Evolutionary conservation across 441 rosid genomes (phyloP).

Genomic region (Syzygium malaccense): DNA sequence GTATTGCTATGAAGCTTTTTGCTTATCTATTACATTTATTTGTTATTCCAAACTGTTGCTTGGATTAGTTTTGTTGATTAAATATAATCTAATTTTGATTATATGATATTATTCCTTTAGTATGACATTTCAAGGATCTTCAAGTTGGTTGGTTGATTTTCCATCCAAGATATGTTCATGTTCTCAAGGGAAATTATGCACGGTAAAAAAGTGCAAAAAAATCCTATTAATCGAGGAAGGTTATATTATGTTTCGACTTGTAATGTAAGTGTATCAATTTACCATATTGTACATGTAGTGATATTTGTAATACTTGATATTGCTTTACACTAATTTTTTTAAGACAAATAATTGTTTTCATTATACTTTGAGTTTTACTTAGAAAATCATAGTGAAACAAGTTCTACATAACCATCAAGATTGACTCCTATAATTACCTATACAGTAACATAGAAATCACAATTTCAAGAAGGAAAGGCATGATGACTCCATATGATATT

Average conservation of each 20-base stretch:
- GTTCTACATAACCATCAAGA: too few species aligned
- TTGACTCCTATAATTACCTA: too few species aligned
- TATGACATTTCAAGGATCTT: neutral
- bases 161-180: neutral
- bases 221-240: neutral
- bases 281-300: neutral
- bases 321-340: neutral
- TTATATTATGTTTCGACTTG: neutral
- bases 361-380: neutral
- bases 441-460: too few species aligned
- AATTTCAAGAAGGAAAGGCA: too few species aligned
- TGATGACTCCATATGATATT: too few species aligned
- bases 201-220: neutral
- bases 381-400: too few species aligned
- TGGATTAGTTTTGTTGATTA: neutral
- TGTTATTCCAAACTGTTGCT: neutral
- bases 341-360: neutral
- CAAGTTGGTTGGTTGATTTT: neutral
- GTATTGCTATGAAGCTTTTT: neutral
- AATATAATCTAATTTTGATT: neutral
- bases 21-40: neutral
- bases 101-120: neutral
- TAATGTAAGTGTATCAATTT: neutral
- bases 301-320: neutral
- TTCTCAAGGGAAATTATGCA: neutral